These are phyloP conservation scores for Rhodotorula sp. DNA, from an alignment of 1,284 basidiomycete species.

Conservation along the genomic window DNA sequence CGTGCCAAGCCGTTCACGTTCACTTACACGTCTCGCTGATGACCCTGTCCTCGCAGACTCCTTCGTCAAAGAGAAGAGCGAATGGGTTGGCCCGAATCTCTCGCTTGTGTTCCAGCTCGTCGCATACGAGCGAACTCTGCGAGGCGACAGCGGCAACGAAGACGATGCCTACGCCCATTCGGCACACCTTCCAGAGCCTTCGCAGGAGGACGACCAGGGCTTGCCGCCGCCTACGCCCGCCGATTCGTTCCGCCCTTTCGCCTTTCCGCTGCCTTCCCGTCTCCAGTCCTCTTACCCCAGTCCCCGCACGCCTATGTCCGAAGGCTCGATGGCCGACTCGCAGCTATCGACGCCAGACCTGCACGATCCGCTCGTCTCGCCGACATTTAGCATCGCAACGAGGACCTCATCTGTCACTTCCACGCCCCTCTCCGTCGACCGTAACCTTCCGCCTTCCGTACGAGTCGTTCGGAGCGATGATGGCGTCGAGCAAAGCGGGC, in stretches of 20 bases:
- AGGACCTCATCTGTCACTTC: conserved; percentile 23
- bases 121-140: conserved; percentile 81
- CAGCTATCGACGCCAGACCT: conserved; percentile 36
- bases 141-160: conserved; percentile 20
- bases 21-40: not conserved
- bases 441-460: not conserved
- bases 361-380: conserved; percentile 19
- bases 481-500: not conserved
- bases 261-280: not conserved
- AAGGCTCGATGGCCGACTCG: conserved; percentile 14
- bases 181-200: not conserved
- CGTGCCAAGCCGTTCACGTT: conserved; percentile 59
- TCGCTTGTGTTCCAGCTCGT: conserved; percentile 94
- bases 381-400: conserved; percentile 23
- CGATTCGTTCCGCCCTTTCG: conserved; percentile 76
- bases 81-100: conserved; percentile 89
- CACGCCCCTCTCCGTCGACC: conserved; percentile 14
- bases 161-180: conserved; percentile 18
- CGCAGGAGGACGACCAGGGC: conserved; percentile 64
- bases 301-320: conserved; percentile 28
- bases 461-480: not conserved
- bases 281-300: not conserved
- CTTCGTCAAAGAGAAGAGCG: conserved; percentile 70
- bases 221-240: conserved; percentile 67
- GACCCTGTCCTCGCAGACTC: conserved; percentile 19